Conservation (phyloP, 768 basidiomycete species). For the Pulveroboletus sp. region DNA sequence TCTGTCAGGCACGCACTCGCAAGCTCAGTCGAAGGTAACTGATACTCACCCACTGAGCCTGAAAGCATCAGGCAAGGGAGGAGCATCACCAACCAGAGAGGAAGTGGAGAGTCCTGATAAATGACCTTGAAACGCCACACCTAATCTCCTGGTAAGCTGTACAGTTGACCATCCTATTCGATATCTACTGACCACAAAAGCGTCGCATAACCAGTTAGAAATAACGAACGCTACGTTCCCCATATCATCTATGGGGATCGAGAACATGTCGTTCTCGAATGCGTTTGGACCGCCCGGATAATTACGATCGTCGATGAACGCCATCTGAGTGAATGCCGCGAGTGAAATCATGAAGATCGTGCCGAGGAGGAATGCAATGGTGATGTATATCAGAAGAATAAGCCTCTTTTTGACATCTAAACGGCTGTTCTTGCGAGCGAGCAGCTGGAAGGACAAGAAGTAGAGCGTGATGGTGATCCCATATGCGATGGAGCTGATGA, state of each 20-base stretch:
- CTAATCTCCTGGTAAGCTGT: background rate
- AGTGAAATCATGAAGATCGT: constrained; percentile 17
- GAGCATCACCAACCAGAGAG: constrained; percentile 6
- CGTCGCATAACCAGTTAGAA: constrained; percentile 16
- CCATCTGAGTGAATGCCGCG: constrained; percentile 22
- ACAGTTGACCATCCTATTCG: background rate
- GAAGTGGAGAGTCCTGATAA: background rate
- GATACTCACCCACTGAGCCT: constrained; percentile 5
- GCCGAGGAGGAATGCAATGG: constrained; percentile 4
- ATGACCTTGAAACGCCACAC: constrained; percentile 18
- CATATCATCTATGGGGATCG: constrained; percentile 13
- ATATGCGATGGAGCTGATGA: constrained; percentile 8
- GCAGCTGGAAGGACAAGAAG: constrained; percentile 6
- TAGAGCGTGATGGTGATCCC: constrained; percentile 5
- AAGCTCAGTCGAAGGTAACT: fast-evolving
- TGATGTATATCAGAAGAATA: constrained; percentile 6
- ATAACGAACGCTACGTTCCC: constrained; percentile 9
- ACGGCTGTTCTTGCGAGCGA: constrained; percentile 1
- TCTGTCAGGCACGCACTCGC: background rate
- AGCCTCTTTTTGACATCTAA: constrained; percentile 1
- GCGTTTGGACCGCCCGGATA: constrained; percentile 30
- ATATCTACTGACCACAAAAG: constrained; percentile 13
- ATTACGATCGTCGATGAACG: constrained; percentile 30
- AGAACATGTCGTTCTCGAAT: constrained; percentile 18
- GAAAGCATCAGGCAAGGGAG: constrained; percentile 12